phyloP scores from a whole-genome alignment of 192 early-diverging fungal species.

The Dissophora ornata region DNA sequence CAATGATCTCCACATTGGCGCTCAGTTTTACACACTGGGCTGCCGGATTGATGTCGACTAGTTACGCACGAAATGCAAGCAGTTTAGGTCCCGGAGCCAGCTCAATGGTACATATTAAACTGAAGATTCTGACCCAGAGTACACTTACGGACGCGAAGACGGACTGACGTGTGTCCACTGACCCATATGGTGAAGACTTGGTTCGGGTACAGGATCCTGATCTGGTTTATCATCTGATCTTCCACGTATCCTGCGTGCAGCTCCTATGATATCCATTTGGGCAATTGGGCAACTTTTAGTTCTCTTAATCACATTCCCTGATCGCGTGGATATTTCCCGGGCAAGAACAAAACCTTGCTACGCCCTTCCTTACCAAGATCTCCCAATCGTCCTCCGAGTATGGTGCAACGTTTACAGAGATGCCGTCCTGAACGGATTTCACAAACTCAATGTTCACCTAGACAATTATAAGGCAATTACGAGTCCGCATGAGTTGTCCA shows the following conservation, averaged over 20 bases:
- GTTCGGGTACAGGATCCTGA: conserved; percentile 71
- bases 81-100: neutral
- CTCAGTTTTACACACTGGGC: conserved; percentile 64
- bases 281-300: no score
- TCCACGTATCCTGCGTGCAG: conserved; percentile 81
- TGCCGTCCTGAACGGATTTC: conserved; percentile 63
- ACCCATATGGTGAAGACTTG: conserved; percentile 84
- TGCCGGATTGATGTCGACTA: conserved; percentile 67
- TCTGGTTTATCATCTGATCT: conserved; percentile 73
- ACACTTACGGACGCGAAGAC: conserved; percentile 68
- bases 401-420: conserved; percentile 75
- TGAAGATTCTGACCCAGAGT: no score
- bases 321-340: no score
- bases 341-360: no score
- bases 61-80: neutral
- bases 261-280: conserved; percentile 63
- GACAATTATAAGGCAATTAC: neutral
- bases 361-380: conserved; percentile 77
- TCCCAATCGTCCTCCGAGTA: conserved; percentile 83
- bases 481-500: no score
- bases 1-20: conserved; percentile 76
- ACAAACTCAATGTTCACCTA: conserved; percentile 72
- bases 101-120: no score
- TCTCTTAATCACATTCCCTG: no score
- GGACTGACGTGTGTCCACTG: conserved; percentile 71